Base-by-base conservation (phyloP, 108 stramenopile genomes). In the Pseudonitzschia multiseries region DNA sequence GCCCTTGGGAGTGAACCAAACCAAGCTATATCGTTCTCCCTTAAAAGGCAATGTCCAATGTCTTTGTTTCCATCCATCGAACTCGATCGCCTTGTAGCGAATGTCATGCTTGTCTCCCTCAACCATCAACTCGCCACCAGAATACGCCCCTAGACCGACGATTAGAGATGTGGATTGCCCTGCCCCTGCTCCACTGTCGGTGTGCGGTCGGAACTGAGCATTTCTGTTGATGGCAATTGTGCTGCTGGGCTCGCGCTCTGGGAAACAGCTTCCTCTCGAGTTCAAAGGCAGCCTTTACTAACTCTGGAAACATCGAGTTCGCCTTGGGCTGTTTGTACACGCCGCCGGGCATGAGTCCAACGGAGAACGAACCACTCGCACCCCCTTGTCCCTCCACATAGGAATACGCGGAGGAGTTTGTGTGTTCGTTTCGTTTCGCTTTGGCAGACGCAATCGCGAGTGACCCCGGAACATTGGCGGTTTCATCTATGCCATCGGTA, bases 181-280 rank as follows among this genome's bases (percentile, higher is more conserved):
- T 22, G 90, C 90, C 9, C 98, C 98, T 4, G 92, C 91, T 21
- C 98, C 98, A 60, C 89, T 96, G 74, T 98, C 98, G 20, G 89
- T 94, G 54, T 94, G 93, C 8, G 93, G 93, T 70, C 86, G 80
- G 75, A 97, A 97, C 73, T 88, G 89, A 0, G 97, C 98, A 81
- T 97, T 96, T n/a, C 98, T 70, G 77, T 98, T 98, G 48, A 98
- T 90, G 57, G 98, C 98, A 80, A 97, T 97, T 24, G 96, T 97
- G 31, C 87, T 89, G 65, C 92, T 93, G n/a, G 95, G 95, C 43
- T 84, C 83, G 36, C 97, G 75, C 33, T 92, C 71, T 13, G 96
- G n/a, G 94, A 43, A 74, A 77, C 13, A 98, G 57, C 24, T 79
- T 84, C 24, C 66, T 65, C 69, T 94, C 92, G 36, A 99, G 82